A percentile compares a stretch with the other conserved stretches of the same genome.
These are phyloP conservation scores for Lichtheimia corymbifera DNA, from an alignment of 371 early-diverging fungal species.

Conservation along the genomic window DNA sequence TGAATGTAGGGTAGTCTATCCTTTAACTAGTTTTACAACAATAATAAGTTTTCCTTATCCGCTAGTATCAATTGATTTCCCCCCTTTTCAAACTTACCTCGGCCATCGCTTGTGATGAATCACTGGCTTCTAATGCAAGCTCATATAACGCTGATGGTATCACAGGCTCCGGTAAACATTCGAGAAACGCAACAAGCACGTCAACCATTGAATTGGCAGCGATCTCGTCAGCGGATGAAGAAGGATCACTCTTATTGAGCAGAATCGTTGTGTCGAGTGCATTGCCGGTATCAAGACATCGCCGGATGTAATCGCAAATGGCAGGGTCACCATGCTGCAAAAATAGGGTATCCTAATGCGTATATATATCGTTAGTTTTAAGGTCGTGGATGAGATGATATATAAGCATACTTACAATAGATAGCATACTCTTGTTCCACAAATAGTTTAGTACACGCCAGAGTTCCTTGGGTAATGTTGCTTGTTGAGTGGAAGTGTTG, in stretches of 20 bases:
- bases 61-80: not conserved
- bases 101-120: constrained; percentile 39
- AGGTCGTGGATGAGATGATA: not conserved
- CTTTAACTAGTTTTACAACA: constrained; percentile 37
- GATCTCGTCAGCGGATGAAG: not conserved
- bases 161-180: constrained; percentile 76
- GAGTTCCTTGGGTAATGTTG: constrained; percentile 78
- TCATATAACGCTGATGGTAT: constrained; percentile 65
- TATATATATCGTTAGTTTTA: not conserved
- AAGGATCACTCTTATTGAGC: constrained; percentile 5
- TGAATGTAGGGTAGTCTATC: constrained; percentile 67
- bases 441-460: constrained; percentile 84
- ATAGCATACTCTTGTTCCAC: constrained; percentile 47
- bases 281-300: constrained; percentile 79
- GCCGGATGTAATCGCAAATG: constrained; percentile 67
- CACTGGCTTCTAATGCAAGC: constrained; percentile 63
- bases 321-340: constrained; percentile 65
- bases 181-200: constrained; percentile 72
- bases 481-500: constrained; percentile 30
- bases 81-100: constrained; percentile 25
- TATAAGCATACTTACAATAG: constrained; percentile 20
- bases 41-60: constrained; percentile 7
- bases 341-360: constrained; percentile 63
- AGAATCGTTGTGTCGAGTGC: constrained; percentile 59
- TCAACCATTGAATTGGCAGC: constrained; percentile 72